Conservation (phyloP, 2,329 filamentous ascomycete genomes). For the Ascochyta koolunga region DNA sequence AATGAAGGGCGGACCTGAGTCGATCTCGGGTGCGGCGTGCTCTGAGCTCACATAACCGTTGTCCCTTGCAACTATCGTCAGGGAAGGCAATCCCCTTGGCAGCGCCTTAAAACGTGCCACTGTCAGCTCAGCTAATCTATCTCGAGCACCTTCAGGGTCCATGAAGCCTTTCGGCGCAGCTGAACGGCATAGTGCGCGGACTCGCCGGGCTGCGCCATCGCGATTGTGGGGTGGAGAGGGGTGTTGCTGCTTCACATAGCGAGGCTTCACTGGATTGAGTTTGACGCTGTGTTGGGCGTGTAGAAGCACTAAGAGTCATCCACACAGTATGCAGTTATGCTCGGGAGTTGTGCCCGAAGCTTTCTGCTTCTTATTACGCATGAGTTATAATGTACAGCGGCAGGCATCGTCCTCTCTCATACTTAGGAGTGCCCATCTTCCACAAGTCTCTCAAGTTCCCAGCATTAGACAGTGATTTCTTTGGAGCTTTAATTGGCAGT, state of each 20-base stretch:
- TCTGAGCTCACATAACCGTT: conserved; percentile 10
- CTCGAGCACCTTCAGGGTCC: conserved; percentile 19
- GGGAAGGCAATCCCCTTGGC: conserved; percentile 11
- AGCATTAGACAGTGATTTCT: not conserved
- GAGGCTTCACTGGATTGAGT: conserved; percentile 14
- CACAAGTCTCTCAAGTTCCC: not conserved
- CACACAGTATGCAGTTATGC: conserved; percentile 6
- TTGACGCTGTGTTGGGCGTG: conserved; percentile 13
- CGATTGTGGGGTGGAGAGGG: conserved; percentile 13
- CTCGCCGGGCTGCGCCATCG: conserved; percentile 11
- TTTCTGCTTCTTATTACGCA: not conserved
- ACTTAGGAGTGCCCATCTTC: not conserved
- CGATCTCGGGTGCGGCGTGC: conserved; percentile 15
- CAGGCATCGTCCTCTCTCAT: not conserved
- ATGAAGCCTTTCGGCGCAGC: conserved; percentile 9
- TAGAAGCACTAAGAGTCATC: conserved; percentile 5
- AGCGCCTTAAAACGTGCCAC: conserved; percentile 15
- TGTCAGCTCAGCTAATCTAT: conserved; percentile 17
- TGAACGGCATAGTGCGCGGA: conserved; percentile 8
- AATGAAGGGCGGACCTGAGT: conserved; percentile 13
- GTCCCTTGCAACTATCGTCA: conserved; percentile 18
- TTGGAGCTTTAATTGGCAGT: too few species aligned
- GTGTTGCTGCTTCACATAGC: conserved; percentile 10
- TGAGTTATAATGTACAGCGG: conserved; percentile 3
- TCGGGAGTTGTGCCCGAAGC: conserved; percentile 4